phyloP scores from a whole-genome alignment of 805 yeast genomes.

The Wickerhamiella brachini region DNA sequence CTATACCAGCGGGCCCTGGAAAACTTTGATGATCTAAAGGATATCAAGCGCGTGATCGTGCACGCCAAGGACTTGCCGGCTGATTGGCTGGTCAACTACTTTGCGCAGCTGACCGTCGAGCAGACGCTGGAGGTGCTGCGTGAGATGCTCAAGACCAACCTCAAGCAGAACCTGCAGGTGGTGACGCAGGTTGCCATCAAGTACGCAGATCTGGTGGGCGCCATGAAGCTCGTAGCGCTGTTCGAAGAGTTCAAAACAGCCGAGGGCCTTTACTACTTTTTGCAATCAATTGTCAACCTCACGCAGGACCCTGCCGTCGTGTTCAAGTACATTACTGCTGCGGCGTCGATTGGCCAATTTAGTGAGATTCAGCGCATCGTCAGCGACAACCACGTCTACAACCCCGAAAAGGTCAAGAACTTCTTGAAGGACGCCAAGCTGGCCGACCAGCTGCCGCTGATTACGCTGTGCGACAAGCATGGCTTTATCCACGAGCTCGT shows the following conservation, averaged over 20 bases:
- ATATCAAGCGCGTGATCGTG: conserved; percentile 86
- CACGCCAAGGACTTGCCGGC: conserved; percentile 68
- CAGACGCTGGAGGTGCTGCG: conserved; percentile 79
- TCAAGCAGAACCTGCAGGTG: conserved; percentile 79
- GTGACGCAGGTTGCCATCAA: conserved; percentile 95
- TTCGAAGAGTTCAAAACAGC: conserved; percentile 86
- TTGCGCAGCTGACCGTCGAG: conserved; percentile 88
- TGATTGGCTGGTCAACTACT: conserved; percentile 87
- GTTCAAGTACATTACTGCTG: conserved; percentile 88
- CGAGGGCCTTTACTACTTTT: conserved; percentile 90
- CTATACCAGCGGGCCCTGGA: conserved; percentile 90
- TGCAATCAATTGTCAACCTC: conserved; percentile 83
- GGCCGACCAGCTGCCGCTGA: conserved; percentile 91
- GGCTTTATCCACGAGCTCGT: conserved; percentile 86
- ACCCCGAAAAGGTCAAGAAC: conserved; percentile 95
- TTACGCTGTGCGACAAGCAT: conserved; percentile 89
- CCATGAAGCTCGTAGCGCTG: conserved; percentile 68
- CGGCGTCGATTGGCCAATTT: conserved; percentile 77
- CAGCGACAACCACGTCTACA: conserved; percentile 84
- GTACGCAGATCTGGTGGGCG: conserved; percentile 85
- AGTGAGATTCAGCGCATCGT: conserved; percentile 94
- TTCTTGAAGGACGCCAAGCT: conserved; percentile 87
- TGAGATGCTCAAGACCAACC: conserved; percentile 67
- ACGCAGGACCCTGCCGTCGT: conserved; percentile 93
- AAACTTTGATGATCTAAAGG: conserved; percentile 86